Conservation (phyloP, 441 rosid species). For the Bocquillonia castaneifolia region DNA sequence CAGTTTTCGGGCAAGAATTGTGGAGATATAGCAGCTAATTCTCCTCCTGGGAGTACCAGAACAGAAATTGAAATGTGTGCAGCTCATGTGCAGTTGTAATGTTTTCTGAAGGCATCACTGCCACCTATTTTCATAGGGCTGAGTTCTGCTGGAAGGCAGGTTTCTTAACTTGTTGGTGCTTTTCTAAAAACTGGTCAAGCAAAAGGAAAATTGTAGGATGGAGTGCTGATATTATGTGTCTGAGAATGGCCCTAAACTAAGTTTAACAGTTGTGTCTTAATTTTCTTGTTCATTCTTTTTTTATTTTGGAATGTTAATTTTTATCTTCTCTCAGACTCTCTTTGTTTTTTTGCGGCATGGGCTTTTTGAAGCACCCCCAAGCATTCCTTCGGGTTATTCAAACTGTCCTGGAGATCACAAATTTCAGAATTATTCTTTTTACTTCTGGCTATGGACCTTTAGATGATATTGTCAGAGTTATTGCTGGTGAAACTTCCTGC, state of each 20-base stretch:
- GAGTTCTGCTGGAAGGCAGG: conserved; percentile 86
- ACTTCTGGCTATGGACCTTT: conserved; percentile 76
- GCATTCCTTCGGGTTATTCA: conserved; percentile 65
- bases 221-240: not conserved
- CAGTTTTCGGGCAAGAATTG: conserved; percentile 77
- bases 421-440: conserved; percentile 63
- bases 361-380: conserved; percentile 63
- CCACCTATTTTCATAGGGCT: conserved; percentile 69
- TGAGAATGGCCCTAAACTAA: not conserved
- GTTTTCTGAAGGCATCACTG: conserved; percentile 40
- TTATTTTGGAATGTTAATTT: conserved; percentile 8
- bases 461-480: conserved; percentile 46
- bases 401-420: conserved; percentile 51
- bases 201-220: conserved; percentile 4
- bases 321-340: conserved; percentile 9
- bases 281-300: not conserved
- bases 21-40: conserved; percentile 37
- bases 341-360: conserved; percentile 58
- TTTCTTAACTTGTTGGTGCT: conserved; percentile 14
- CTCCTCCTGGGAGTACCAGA: conserved; percentile 24
- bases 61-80: conserved; percentile 42
- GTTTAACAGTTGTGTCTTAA: not conserved
- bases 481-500: conserved; percentile 33
- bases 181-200: not conserved
- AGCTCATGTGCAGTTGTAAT: conserved; percentile 49